A percentile compares a stretch with the other conserved stretches of the same genome.
Evolutionary conservation across 148 eudicot species (phyloP).

Genomic region (Salicornia ramosissima): DNA sequence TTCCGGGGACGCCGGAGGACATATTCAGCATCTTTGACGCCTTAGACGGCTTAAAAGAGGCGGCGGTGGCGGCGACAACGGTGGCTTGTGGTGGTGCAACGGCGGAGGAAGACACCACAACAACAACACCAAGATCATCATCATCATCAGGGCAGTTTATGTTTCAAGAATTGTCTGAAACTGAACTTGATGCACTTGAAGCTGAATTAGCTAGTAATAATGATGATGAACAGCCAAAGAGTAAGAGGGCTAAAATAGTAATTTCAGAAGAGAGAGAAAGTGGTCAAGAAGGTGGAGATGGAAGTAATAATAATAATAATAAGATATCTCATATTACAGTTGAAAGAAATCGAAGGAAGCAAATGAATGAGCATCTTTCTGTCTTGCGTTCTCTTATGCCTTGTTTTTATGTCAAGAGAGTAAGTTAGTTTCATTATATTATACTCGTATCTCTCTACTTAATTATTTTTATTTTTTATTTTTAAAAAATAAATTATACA

Average conservation of each 20-base stretch:
- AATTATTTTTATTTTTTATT: no score
- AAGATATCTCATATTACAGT: constrained; percentile 72
- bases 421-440: no score
- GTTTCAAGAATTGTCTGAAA: constrained; percentile 24
- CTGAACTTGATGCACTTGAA: constrained; percentile 16
- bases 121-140: no score
- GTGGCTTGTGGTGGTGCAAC: neutral
- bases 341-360: constrained; percentile 90
- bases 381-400: constrained; percentile 91
- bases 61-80: neutral
- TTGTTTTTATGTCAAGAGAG: constrained; percentile 89
- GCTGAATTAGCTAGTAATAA: constrained; percentile 27
- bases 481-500: no score
- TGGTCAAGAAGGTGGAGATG: constrained; percentile 27
- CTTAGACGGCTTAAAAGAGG: constrained; percentile 37
- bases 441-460: no score
- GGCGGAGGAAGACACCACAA: constrained; percentile 5
- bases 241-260: constrained; percentile 39
- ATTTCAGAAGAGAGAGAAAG: constrained; percentile 3
- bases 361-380: constrained; percentile 81
- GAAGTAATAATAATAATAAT: no score
- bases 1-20: constrained; percentile 36
- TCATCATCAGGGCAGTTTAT: neutral
- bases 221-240: constrained; percentile 25
- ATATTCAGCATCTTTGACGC: constrained; percentile 55